phyloP scores from a whole-genome alignment of 352 stramenopile species.

The Globisporangium uncinulatum region DNA sequence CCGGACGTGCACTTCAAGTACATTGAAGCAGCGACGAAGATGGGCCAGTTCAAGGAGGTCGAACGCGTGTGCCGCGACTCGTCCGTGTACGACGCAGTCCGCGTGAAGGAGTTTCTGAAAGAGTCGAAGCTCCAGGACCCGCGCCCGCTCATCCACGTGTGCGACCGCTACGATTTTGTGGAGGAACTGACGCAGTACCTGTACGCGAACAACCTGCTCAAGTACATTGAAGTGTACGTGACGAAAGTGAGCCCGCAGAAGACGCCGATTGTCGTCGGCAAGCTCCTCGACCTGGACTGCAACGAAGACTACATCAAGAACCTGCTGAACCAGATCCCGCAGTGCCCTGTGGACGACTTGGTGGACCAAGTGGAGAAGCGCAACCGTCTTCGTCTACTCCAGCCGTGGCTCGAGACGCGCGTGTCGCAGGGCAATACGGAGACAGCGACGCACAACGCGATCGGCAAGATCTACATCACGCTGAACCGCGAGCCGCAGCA shows the following conservation, averaged over 20 bases:
- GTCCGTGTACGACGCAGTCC: slow-evolving; percentile 98
- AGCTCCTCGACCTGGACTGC: slow-evolving; percentile 97
- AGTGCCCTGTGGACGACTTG: slow-evolving; percentile 96
- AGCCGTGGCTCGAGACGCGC: slow-evolving; percentile 99
- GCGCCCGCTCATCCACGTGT: slow-evolving; percentile 99
- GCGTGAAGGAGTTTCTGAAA: slow-evolving; percentile 99
- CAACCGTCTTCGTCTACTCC: slow-evolving; percentile 98
- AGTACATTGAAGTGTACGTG: slow-evolving; percentile 99
- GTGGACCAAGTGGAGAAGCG: slow-evolving; percentile 98
- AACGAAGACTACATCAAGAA: slow-evolving; percentile 99
- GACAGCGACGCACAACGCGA: slow-evolving; percentile 98
- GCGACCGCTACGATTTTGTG: slow-evolving; percentile 99
- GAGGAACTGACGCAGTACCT: slow-evolving; percentile 99
- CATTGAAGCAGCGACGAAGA: slow-evolving; percentile 99
- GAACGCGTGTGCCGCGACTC: slow-evolving; percentile 99
- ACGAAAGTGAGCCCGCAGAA: slow-evolving; percentile 97
- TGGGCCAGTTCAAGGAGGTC: slow-evolving; percentile 99
- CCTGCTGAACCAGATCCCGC: slow-evolving; percentile 96
- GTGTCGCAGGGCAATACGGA: slow-evolving; percentile 99
- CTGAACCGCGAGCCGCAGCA: slow-evolving; percentile 99
- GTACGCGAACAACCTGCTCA: slow-evolving; percentile 99
- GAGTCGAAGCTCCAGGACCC: slow-evolving; percentile 99
- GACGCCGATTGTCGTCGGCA: slow-evolving; percentile 98
- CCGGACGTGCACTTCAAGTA: slow-evolving; percentile 99
- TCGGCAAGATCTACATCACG: slow-evolving; percentile 99